Conservation (phyloP, 2,329 filamentous ascomycete species). For the Fulvia fulva region DNA sequence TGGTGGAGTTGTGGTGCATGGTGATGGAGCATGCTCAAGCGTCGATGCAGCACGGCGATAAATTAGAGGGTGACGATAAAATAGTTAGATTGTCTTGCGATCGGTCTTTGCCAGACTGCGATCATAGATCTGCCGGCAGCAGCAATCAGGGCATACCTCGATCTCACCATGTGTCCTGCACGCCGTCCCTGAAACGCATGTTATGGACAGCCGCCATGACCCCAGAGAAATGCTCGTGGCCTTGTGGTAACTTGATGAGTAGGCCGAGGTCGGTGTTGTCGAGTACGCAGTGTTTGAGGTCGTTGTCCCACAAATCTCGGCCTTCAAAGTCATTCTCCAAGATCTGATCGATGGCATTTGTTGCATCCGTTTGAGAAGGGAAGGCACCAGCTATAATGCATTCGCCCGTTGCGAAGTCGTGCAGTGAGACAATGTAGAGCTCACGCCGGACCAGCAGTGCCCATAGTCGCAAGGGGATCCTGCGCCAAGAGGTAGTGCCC, state of each 20-base stretch:
- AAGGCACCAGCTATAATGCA: background rate
- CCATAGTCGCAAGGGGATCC: background rate
- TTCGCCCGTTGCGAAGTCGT: background rate
- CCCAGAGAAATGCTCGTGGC: background rate
- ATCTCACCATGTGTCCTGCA: background rate
- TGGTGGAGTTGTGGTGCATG: no score
- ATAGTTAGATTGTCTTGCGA: no score
- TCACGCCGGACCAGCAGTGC: background rate
- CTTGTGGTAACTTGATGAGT: background rate
- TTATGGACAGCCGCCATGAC: background rate
- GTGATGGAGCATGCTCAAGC: no score
- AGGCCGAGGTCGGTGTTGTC: background rate
- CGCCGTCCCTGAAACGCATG: background rate
- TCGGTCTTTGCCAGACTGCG: no score
- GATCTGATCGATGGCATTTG: background rate
- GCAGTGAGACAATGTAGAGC: conserved; percentile 1
- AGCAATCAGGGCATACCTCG: no score
- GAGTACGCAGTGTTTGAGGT: background rate
- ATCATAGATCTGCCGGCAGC: no score
- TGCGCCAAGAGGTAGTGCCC: no score
- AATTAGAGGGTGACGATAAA: no score
- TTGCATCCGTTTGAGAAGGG: background rate
- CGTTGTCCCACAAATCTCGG: background rate
- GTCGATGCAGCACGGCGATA: no score
- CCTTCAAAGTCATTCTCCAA: background rate